Conservation (phyloP, 2,329 filamentous ascomycete species). For the Talaromyces sp. region DNA sequence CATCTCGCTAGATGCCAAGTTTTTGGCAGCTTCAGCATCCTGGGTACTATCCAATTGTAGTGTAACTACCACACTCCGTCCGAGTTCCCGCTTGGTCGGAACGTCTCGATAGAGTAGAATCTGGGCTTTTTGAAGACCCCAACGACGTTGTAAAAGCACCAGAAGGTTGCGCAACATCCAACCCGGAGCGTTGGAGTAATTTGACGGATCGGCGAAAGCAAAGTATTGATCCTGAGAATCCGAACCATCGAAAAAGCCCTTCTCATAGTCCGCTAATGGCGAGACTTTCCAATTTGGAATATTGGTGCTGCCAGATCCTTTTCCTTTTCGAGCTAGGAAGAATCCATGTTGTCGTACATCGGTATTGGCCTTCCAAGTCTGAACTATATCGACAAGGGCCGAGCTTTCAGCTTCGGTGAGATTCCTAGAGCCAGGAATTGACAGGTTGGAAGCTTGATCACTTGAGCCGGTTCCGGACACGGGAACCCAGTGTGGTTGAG, state of each 20-base stretch:
- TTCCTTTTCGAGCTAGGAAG: slow-evolving; percentile 81
- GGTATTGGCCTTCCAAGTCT: slow-evolving; percentile 80
- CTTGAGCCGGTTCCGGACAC: slow-evolving; percentile 23
- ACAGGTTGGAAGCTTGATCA: slow-evolving; percentile 22
- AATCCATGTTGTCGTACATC: slow-evolving; percentile 88
- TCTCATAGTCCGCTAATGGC: slow-evolving; percentile 73
- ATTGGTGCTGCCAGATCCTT: slow-evolving; percentile 43
- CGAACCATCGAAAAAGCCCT: slow-evolving; percentile 76
- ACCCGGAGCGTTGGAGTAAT: slow-evolving; percentile 78
- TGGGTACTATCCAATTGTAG: slow-evolving; percentile 43
- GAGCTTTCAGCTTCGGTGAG: slow-evolving; percentile 69
- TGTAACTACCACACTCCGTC: slow-evolving; percentile 74
- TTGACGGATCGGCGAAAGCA: slow-evolving; percentile 88
- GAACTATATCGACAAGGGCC: slow-evolving; percentile 73
- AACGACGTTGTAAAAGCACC: slow-evolving; percentile 77
- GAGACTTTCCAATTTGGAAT: slow-evolving; percentile 71
- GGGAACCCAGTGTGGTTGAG: slow-evolving; percentile 76
- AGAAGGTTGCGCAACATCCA: slow-evolving; percentile 92
- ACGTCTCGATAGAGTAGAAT: slow-evolving; percentile 88
- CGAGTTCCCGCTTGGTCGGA: slow-evolving; percentile 70
- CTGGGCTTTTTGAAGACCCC: slow-evolving; percentile 71
- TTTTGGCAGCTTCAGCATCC: slow-evolving; percentile 26
- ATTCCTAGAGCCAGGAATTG: slow-evolving; percentile 25
- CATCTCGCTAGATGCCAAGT: slow-evolving; percentile 44
- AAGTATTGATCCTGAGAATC: slow-evolving; percentile 73